Conservation (phyloP, 2,329 filamentous ascomycete genomes). For the Nemania sp. region DNA sequence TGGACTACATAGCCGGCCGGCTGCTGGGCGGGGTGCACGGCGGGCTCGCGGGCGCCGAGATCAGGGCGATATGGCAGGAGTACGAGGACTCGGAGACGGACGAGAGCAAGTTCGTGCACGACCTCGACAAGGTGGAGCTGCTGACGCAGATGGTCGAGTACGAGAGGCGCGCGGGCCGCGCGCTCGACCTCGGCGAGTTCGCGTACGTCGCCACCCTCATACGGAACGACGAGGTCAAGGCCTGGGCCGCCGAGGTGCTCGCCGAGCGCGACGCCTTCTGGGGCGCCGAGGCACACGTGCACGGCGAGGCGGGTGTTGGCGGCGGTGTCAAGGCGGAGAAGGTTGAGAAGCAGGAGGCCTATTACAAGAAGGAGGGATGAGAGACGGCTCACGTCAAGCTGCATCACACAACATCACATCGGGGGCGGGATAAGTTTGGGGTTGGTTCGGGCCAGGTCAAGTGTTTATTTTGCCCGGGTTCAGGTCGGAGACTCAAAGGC, state of each 20-base stretch:
- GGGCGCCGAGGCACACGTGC: conserved; percentile 55
- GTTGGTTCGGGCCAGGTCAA: no score
- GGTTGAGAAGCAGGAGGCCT: conserved; percentile 52
- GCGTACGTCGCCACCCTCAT: conserved; percentile 76
- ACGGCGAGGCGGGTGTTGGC: conserved; percentile 50
- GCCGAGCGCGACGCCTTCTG: conserved; percentile 77
- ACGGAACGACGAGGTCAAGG: conserved; percentile 74
- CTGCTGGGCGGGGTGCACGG: conserved; percentile 77
- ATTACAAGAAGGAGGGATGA: conserved; percentile 42
- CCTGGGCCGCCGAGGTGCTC: conserved; percentile 78
- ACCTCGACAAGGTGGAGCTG: conserved; percentile 96
- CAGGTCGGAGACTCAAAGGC: not conserved
- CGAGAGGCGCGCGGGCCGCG: conserved; percentile 70
- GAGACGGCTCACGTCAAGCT: no score
- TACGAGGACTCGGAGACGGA: conserved; percentile 87
- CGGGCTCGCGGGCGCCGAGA: conserved; percentile 69
- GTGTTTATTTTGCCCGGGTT: not conserved
- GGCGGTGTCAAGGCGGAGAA: conserved; percentile 47
- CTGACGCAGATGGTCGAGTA: conserved; percentile 97
- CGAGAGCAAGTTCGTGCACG: conserved; percentile 90
- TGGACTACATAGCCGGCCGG: conserved; percentile 82
- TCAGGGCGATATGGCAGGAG: conserved; percentile 86
- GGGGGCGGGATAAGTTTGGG: no score
- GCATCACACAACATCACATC: no score
- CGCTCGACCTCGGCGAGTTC: conserved; percentile 84